Evolutionary conservation across 2,329 filamentous ascomycete genomes (phyloP).

Genomic region (Claviceps lovelessii): DNA sequence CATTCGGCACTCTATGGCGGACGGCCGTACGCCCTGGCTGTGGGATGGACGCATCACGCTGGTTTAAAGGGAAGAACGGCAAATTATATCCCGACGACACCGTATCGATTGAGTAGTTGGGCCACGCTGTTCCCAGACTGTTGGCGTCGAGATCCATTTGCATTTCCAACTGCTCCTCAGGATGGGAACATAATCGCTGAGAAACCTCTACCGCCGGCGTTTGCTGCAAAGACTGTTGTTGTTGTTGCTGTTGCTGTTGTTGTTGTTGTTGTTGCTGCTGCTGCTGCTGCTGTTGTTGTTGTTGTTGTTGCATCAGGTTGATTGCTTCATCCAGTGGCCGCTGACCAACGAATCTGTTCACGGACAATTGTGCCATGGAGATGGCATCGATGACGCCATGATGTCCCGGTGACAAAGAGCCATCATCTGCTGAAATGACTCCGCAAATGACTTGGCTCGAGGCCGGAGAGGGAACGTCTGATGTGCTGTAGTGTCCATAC

Average conservation of each 20-base stretch:
- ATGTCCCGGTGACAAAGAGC: slow-evolving; percentile 13
- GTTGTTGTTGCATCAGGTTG: slow-evolving; percentile 4
- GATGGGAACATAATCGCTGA: neutral
- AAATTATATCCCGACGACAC: neutral
- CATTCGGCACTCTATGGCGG: neutral
- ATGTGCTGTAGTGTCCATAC: slow-evolving; percentile 57
- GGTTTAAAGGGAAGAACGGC: slow-evolving; percentile 1
- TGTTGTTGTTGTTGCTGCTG: neutral
- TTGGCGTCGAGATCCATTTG: slow-evolving; percentile 11
- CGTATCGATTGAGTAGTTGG: neutral
- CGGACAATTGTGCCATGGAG: slow-evolving; percentile 17
- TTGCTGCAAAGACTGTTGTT: neutral
- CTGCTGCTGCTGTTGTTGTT: neutral
- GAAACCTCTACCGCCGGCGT: neutral
- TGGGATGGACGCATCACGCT: neutral
- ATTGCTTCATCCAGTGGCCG: slow-evolving; percentile 6
- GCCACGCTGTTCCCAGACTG: slow-evolving; percentile 14
- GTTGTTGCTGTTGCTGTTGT: neutral
- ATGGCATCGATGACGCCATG: slow-evolving; percentile 23
- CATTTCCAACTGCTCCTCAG: slow-evolving; percentile 5
- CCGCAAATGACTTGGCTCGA: slow-evolving; percentile 20
- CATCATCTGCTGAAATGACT: slow-evolving; percentile 15
- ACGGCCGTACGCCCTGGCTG: slow-evolving; percentile 11
- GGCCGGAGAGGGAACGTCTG: slow-evolving; percentile 43
- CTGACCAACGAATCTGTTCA: slow-evolving; percentile 5